Evolutionary conservation across 257 asterid genomes (phyloP).

Genomic region (Solanum piurae): DNA sequence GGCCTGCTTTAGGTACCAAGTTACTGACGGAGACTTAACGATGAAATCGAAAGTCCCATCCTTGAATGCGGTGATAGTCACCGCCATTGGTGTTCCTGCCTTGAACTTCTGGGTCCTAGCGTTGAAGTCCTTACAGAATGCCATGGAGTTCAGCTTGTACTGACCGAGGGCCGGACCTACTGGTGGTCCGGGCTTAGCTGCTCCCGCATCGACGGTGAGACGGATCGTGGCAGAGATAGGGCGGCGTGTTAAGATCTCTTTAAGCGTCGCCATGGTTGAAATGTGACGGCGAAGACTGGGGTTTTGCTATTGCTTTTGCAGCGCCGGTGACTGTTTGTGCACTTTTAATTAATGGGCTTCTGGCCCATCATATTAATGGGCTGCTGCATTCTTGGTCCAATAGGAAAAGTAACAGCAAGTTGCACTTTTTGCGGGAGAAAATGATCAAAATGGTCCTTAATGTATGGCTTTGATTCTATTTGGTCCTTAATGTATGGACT

Average conservation of each 20-base stretch:
- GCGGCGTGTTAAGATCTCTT: slow-evolving; percentile 77
- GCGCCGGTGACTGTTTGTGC: neutral
- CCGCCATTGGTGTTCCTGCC: slow-evolving; percentile 80
- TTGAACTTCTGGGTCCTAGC: slow-evolving; percentile 64
- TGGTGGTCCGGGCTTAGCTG: slow-evolving; percentile 84
- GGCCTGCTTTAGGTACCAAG: slow-evolving; percentile 87
- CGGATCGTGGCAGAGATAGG: slow-evolving; percentile 88
- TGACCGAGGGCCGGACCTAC: slow-evolving; percentile 87
- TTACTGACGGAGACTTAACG: slow-evolving; percentile 70
- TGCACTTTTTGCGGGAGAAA: neutral
- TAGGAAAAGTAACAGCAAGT: neutral
- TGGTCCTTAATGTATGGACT: too few species aligned
- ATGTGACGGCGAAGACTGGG: neutral
- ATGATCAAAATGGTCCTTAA: too few species aligned
- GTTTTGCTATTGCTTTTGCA: neutral
- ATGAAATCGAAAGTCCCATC: slow-evolving; percentile 76
- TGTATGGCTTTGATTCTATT: too few species aligned
- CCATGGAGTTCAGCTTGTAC: slow-evolving; percentile 79
- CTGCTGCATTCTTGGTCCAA: neutral
- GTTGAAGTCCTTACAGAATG: slow-evolving; percentile 65
- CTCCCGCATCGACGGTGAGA: slow-evolving; percentile 77
- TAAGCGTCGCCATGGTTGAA: slow-evolving; percentile 52
- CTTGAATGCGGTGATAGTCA: slow-evolving; percentile 59
- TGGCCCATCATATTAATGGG: neutral
- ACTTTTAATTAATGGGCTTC: neutral